These are phyloP conservation scores for Oryza punctata DNA, from an alignment of 176 grass and related monocot species.

Conservation along the genomic window DNA sequence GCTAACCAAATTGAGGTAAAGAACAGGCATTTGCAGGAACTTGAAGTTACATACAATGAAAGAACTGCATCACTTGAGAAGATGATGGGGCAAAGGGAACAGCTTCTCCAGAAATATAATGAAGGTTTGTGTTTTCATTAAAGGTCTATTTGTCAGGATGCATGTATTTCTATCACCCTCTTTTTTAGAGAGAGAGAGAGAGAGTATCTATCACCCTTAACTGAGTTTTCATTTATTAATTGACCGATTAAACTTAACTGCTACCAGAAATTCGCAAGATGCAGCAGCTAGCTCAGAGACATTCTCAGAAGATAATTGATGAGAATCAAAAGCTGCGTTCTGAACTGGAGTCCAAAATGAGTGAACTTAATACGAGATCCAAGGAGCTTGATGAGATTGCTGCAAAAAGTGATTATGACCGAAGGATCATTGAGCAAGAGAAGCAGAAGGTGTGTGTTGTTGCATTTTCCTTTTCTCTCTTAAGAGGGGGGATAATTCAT, in stretches of 20 bases:
- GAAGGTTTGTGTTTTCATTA: slow-evolving; percentile 46
- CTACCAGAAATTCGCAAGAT: slow-evolving; percentile 82
- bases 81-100: slow-evolving; percentile 54
- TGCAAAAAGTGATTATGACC: slow-evolving; percentile 40
- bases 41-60: slow-evolving; percentile 44
- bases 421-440: slow-evolving; percentile 38
- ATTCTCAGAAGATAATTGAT: slow-evolving; percentile 70
- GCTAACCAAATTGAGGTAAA: slow-evolving; percentile 57
- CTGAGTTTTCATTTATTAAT: slow-evolving; percentile 17
- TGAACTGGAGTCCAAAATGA: slow-evolving; percentile 51
- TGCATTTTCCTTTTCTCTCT: background rate
- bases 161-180: slow-evolving; percentile 5
- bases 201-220: background rate
- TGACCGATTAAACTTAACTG: background rate
- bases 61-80: slow-evolving; percentile 48
- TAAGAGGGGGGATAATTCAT: background rate
- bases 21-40: slow-evolving; percentile 53
- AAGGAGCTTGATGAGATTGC: slow-evolving; percentile 43
- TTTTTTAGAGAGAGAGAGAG: background rate
- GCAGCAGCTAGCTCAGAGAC: slow-evolving; percentile 72
- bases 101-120: slow-evolving; percentile 50
- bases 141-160: background rate
- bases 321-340: slow-evolving; percentile 74
- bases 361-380: slow-evolving; percentile 45
- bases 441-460: slow-evolving; percentile 50